Evolutionary conservation across 2,329 filamentous ascomycete species (phyloP).

Genomic region (Botryotinia globosa): DNA sequence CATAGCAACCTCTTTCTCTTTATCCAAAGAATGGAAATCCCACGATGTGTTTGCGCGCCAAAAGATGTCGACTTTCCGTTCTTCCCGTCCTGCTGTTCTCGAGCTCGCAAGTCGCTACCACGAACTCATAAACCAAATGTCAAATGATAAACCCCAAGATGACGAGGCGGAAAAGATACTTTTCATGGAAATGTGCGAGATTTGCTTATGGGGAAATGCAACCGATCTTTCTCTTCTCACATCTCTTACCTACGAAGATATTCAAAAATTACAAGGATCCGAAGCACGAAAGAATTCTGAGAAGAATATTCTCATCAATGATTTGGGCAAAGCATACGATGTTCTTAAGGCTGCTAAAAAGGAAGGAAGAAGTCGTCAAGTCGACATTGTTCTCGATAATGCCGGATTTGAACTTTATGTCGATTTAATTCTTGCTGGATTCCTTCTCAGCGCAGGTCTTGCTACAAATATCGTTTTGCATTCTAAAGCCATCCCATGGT

Average conservation of each 20-base stretch:
- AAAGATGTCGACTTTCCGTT: conserved; percentile 89
- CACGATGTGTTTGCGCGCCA: conserved; percentile 90
- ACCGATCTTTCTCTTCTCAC: conserved; percentile 91
- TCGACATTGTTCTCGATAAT: conserved; percentile 96
- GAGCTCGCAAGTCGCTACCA: conserved; percentile 79
- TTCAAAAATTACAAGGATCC: conserved; percentile 91
- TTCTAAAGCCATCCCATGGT: conserved; percentile 96
- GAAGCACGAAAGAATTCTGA: conserved; percentile 82
- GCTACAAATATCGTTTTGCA: conserved; percentile 86
- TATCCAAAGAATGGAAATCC: conserved; percentile 77
- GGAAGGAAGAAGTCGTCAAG: conserved; percentile 65
- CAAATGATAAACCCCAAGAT: conserved; percentile 43
- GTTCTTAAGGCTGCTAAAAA: conserved; percentile 63
- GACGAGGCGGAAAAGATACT: conserved; percentile 71
- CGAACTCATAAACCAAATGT: conserved; percentile 67
- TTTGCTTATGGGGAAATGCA: conserved; percentile 95
- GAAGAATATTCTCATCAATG: conserved; percentile 88
- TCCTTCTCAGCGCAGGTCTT: conserved; percentile 77
- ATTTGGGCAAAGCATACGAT: conserved; percentile 71
- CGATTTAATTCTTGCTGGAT: conserved; percentile 87
- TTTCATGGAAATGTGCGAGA: conserved; percentile 92
- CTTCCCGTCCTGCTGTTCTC: conserved; percentile 80
- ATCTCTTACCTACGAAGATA: conserved; percentile 88
- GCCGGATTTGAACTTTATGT: conserved; percentile 97
- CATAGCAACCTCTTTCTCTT: conserved; percentile 72